Evolutionary conservation across 768 basidiomycete species (phyloP).

Genomic region (Lyophyllum semitale): DNA sequence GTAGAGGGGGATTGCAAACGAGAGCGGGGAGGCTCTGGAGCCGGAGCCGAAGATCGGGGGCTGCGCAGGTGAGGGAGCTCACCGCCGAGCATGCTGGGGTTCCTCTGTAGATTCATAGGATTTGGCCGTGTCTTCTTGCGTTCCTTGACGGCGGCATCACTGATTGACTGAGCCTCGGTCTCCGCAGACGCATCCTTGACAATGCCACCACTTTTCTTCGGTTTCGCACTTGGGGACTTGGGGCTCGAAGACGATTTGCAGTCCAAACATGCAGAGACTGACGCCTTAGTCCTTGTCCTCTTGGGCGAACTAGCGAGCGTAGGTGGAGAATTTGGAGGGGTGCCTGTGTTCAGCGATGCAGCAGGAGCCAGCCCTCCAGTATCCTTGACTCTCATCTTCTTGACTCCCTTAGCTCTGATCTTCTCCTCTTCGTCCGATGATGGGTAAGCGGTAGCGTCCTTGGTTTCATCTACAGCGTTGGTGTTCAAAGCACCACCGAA

Average conservation of each 20-base stretch:
- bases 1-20: constrained; percentile 14
- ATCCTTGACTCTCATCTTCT: constrained; percentile 54
- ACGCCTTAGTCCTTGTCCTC: constrained; percentile 17
- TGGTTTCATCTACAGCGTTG: constrained; percentile 29
- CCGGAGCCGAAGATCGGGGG: constrained; percentile 8
- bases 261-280: constrained; percentile 19
- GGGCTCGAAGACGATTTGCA: constrained; percentile 16
- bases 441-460: constrained; percentile 39
- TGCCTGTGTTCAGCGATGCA: constrained; percentile 23
- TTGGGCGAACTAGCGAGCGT: constrained; percentile 20
- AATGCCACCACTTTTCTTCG: constrained; percentile 11
- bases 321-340: constrained; percentile 19
- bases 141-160: background rate
- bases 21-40: constrained; percentile 9
- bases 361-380: constrained; percentile 17
- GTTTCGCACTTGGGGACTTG: constrained; percentile 27
- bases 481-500: constrained; percentile 8
- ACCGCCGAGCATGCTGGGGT: constrained; percentile 67
- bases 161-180: background rate
- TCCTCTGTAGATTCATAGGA: constrained; percentile 56
- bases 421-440: constrained; percentile 83
- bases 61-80: constrained; percentile 54
- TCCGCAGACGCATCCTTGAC: background rate
- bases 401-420: constrained; percentile 55
- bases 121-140: constrained; percentile 21